Base-by-base conservation (phyloP, 2,329 filamentous ascomycete species). In the Colletotrichum endophyticum region DNA sequence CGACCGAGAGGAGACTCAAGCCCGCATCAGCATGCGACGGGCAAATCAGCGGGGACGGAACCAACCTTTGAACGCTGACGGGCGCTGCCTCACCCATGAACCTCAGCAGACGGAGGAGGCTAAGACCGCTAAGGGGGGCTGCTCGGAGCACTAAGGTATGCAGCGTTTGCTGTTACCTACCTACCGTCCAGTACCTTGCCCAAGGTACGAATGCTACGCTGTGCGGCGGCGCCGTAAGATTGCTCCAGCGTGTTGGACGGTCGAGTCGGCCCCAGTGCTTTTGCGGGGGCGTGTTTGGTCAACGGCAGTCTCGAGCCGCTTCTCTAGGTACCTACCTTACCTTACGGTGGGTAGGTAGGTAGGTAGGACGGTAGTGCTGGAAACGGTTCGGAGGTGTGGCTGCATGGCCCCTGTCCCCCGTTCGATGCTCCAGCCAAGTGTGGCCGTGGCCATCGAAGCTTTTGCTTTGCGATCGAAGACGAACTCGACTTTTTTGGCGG, bases 381-480 rank as follows among this genome's bases (percentile, higher is more conserved):
- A 66, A 56, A 36, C 22, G 67, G 59, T 34, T 34, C 61, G 16
- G 61, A 66, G 67, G 61, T 66, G 72, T 75, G 72, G 68, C 72
- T 74, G 53, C 44, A 59, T n/a, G 57, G 57, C 63, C 63, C 69
- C 57, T 63, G 70, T 63, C 39, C 49, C 53, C 61, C 22, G 67
- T 56, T 56, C 70, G 63, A 69, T 53, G 49, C 13, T 66, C 59
- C 70, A 36, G 28, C 22, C 70, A 36, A 27, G 64, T 73, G 64
- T 76, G 74, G 70, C 49, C 66, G 44, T 66, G 71, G 44, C 59
- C 74, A 76, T 76, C 74, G 74, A 76, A 32, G 44, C 22, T 28
- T 66, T 32, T 28, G 70, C 74, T 34, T 12, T 19, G 66, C 32
- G 74, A 76, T 76, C 74, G 74, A 73, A 53, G 61, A 66, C 57